Evolutionary conservation across 2,329 filamentous ascomycete species (phyloP).

Genomic region (Alternaria sp.): DNA sequence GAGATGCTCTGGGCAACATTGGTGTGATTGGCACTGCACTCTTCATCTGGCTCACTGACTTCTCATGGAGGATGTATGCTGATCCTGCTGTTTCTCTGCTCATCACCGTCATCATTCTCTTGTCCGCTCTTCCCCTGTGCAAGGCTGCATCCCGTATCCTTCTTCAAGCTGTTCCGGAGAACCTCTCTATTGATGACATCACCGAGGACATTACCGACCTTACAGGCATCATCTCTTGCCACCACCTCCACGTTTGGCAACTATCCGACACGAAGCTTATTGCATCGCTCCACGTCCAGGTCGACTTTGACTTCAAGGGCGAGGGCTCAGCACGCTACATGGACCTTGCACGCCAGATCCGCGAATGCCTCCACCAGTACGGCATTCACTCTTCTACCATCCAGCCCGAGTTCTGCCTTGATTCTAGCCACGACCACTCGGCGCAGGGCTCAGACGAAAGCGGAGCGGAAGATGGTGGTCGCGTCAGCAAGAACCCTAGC

Average conservation of each 20-base stretch:
- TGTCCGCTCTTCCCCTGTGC: constrained; percentile 79
- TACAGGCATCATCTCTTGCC: constrained; percentile 85
- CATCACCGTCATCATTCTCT: constrained; percentile 81
- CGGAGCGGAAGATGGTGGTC: constrained; percentile 40
- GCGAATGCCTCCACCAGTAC: constrained; percentile 90
- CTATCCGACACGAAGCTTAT: constrained; percentile 94
- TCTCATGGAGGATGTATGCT: constrained; percentile 82
- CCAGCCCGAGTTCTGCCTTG: constrained; percentile 80
- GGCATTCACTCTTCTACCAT: constrained; percentile 98
- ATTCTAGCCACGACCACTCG: constrained; percentile 56
- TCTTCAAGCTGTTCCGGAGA: constrained; percentile 89
- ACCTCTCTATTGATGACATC: constrained; percentile 88
- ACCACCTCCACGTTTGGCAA: constrained; percentile 98
- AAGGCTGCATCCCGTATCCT: constrained; percentile 85
- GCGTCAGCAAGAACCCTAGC: constrained; percentile 49
- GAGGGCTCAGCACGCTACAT: constrained; percentile 84
- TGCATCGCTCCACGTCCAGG: constrained; percentile 90
- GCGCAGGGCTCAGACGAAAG: constrained; percentile 44
- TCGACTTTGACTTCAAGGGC: constrained; percentile 87
- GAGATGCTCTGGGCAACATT: constrained; percentile 85
- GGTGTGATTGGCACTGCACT: constrained; percentile 84
- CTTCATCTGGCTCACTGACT: constrained; percentile 90
- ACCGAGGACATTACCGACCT: constrained; percentile 88
- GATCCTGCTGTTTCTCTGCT: constrained; percentile 92
- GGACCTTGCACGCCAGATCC: constrained; percentile 81